phyloP scores from a whole-genome alignment of 495 filamentous ascomycete genomes.

The Annulohypoxylon nitens region DNA sequence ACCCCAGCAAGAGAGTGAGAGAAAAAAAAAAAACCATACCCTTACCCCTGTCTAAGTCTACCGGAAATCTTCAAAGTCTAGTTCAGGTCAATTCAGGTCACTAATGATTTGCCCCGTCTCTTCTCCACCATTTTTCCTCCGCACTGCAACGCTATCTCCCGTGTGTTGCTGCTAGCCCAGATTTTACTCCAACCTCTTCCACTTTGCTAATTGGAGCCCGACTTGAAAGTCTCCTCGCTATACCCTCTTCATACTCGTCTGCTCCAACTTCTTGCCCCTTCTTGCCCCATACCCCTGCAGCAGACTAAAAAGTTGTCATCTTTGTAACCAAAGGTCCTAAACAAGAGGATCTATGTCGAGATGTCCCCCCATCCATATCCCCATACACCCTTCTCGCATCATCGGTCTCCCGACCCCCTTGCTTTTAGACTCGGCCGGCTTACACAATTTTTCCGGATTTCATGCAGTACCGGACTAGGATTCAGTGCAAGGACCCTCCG shows the following conservation, averaged over 20 bases:
- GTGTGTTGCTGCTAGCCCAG: constrained; percentile 41
- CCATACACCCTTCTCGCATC: neutral
- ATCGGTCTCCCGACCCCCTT: constrained; percentile 23
- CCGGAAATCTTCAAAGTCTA: constrained; percentile 34
- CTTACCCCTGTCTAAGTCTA: constrained; percentile 40
- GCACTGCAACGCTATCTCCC: constrained; percentile 48
- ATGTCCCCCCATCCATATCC: neutral
- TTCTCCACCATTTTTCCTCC: constrained; percentile 44
- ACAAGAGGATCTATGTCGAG: constrained; percentile 24
- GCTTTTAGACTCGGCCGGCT: constrained; percentile 30
- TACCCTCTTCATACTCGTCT: constrained; percentile 24
- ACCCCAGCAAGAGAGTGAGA: constrained; percentile 20
- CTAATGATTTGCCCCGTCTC: constrained; percentile 37
- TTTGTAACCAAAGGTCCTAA: constrained; percentile 29
- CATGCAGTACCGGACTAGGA: constrained; percentile 44
- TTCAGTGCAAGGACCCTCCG: constrained; percentile 43
- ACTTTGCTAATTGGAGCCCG: constrained; percentile 33
- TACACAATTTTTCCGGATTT: constrained; percentile 39
- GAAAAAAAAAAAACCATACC: constrained; percentile 14
- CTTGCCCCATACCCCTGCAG: constrained; percentile 43
- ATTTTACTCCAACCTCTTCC: constrained; percentile 45
- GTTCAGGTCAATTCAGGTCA: constrained; percentile 29
- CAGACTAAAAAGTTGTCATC: constrained; percentile 37
- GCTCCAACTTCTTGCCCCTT: constrained; percentile 40
- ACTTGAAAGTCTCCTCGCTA: constrained; percentile 22